Evolutionary conservation across 2,329 filamentous ascomycete species (phyloP).

Genomic region (Colletotrichum camelliae): DNA sequence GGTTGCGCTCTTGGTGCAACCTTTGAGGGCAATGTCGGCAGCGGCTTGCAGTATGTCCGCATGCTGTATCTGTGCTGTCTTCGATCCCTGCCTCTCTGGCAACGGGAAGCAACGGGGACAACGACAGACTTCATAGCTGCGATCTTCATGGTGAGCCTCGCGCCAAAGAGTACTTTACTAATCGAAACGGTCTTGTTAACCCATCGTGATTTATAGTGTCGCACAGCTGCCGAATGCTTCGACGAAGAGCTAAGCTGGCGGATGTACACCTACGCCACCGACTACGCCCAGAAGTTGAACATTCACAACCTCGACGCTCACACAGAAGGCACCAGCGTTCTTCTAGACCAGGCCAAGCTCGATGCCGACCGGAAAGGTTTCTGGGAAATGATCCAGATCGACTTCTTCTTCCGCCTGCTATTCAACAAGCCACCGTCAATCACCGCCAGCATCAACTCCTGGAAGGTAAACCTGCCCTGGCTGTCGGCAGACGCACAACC

Average conservation of each 20-base stretch:
- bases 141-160: slow-evolving; percentile 27
- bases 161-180: rapidly evolving
- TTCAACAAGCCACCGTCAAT: slow-evolving; percentile 33
- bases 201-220: slow-evolving; percentile 15
- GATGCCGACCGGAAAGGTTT: slow-evolving; percentile 32
- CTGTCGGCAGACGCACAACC: slow-evolving; percentile 25
- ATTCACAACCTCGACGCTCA: slow-evolving; percentile 33
- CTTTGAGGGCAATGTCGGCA: not conserved
- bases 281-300: slow-evolving; percentile 34
- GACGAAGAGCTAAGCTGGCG: slow-evolving; percentile 36
- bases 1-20: slow-evolving; percentile 21
- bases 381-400: slow-evolving; percentile 37
- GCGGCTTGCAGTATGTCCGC: not conserved
- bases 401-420: slow-evolving; percentile 34
- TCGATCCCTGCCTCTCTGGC: slow-evolving; percentile 33
- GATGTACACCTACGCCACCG: slow-evolving; percentile 33
- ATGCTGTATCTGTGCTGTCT: slow-evolving; percentile 31
- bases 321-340: not conserved
- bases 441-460: slow-evolving; percentile 26
- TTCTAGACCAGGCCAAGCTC: not conserved
- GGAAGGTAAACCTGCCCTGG: slow-evolving; percentile 38
- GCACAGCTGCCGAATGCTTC: slow-evolving; percentile 34
- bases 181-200: rapidly evolving
- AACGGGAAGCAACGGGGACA: slow-evolving; percentile 33
- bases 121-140: slow-evolving; percentile 34